A percentile compares a stretch with the other conserved stretches of the same genome.
These are phyloP conservation scores for Moesziomyces sp. DNA, from an alignment of 1,284 basidiomycete species.

Conservation along the genomic window DNA sequence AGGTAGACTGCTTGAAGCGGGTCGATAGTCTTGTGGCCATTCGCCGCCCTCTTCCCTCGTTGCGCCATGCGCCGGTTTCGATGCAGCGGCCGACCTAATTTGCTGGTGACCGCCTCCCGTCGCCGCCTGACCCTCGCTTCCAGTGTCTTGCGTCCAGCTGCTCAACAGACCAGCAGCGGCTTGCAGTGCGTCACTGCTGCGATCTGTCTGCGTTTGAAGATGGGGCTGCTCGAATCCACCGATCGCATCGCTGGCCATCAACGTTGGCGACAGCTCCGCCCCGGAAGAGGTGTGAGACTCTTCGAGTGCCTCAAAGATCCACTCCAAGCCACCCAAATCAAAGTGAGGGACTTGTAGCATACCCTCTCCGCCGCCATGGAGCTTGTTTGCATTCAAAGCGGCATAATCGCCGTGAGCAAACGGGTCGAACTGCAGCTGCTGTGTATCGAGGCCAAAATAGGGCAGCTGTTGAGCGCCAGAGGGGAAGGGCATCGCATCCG, in stretches of 20 bases:
- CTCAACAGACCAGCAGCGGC: not conserved
- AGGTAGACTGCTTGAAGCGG: slow-evolving; percentile 3
- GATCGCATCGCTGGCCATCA: too few relatives aligned
- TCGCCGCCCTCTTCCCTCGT: not conserved
- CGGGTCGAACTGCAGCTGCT: not conserved
- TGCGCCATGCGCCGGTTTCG: too few relatives aligned
- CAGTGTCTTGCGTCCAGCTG: too few relatives aligned
- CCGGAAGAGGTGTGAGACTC: not conserved
- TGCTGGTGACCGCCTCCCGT: too few relatives aligned
- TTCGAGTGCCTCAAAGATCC: slow-evolving; percentile 13
- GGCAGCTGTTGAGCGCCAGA: not conserved
- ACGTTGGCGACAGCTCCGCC: too few relatives aligned
- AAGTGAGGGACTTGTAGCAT: not conserved
- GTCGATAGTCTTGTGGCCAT: slow-evolving; percentile 17
- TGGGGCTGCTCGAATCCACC: not conserved
- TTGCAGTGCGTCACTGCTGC: not conserved
- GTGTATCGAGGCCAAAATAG: slow-evolving; percentile 1
- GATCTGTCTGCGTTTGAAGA: not conserved
- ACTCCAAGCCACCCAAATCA: slow-evolving; percentile 8
- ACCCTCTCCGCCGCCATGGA: too few relatives aligned
- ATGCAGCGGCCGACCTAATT: too few relatives aligned
- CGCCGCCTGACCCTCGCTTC: too few relatives aligned
- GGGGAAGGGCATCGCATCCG: too few relatives aligned
- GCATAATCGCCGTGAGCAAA: too few relatives aligned
- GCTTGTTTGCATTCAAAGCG: too few relatives aligned